Evolutionary conservation across 2,329 filamentous ascomycete genomes (phyloP).

Genomic region (Xylaria sp.): DNA sequence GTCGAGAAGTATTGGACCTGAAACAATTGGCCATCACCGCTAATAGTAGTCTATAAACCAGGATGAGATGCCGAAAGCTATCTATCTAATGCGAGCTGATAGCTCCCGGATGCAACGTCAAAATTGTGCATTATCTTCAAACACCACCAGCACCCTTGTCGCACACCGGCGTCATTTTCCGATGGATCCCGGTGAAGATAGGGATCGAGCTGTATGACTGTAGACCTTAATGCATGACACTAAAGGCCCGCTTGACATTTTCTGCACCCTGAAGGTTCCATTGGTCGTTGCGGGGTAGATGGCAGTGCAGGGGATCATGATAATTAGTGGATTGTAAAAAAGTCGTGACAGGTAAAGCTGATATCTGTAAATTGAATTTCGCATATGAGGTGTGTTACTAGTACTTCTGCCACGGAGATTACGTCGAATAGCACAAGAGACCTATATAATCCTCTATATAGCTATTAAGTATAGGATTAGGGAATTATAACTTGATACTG

Average conservation of each 20-base stretch:
- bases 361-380: not conserved
- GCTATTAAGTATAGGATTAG: too few species aligned
- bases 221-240: slow-evolving; percentile 4
- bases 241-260: slow-evolving; percentile 4
- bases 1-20: slow-evolving; percentile 7
- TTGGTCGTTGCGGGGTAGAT: slow-evolving; percentile 1
- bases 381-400: not conserved
- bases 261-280: slow-evolving; percentile 1
- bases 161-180: not conserved
- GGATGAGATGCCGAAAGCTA: not conserved
- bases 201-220: not conserved
- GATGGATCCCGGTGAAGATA: not conserved
- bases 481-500: too few species aligned
- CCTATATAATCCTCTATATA: too few species aligned
- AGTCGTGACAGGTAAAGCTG: not conserved
- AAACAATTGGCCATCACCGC: not conserved
- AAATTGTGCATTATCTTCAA: slow-evolving; percentile 21
- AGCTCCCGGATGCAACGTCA: slow-evolving; percentile 2
- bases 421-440: not conserved
- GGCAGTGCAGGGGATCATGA: not conserved
- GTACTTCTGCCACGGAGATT: not conserved
- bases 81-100: not conserved
- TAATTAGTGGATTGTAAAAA: not conserved
- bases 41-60: slow-evolving; percentile 8
- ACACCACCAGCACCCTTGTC: slow-evolving; percentile 2